Evolutionary conservation across 495 filamentous ascomycete species (phyloP), one percentile per base, ranked within the genome.

Genomic region (Trichoderma reesei): DNA sequence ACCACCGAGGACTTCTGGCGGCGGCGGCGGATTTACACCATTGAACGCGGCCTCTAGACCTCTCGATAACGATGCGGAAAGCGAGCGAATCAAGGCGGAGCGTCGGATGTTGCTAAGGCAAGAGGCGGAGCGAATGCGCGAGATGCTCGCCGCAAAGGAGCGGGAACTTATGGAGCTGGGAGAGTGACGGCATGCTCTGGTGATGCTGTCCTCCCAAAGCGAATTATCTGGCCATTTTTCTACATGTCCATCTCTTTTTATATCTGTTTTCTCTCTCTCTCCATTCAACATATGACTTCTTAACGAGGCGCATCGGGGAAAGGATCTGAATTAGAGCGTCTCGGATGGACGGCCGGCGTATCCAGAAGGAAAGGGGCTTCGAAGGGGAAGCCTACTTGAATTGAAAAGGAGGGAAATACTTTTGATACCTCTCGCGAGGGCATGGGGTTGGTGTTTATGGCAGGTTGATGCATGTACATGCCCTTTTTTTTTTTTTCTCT

Each of bases 71-170:
- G 70, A 80, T 16, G 78, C 73, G 11, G 80, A 85, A 6, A 71
- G 78, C 33, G 86, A 88, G 16, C 76, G 74, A 42, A 71, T 75
- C n/a, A 82, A 83, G 61, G 78, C 82, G 9, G 88, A 90, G 62
- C 80, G 85, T 61, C 80, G 88, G 38, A 84, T 83, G 26, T 79
- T 85, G 65, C 75, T 95, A 62, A 82, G 88, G 70, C 79, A 85
- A 3, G 90, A 96, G 73, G 83, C 87, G 0, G 88, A 93, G 70
- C 77, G 80, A 64, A 92, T 95, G 83, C 82, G 89, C 38, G 85
- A 89, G 69, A 76, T 87, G 70, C 75, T 96, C 41, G 80, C 83
- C 20, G 85, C 84, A 31, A 93, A 90, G 71, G 90, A 96, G 73
- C 81, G 86, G 61, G 90, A 95, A 64, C 73, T 95, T 64, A 88